Evolutionary conservation across 805 yeast genomes (phyloP).

Genomic region (Aciculoconidium aculeatum): DNA sequence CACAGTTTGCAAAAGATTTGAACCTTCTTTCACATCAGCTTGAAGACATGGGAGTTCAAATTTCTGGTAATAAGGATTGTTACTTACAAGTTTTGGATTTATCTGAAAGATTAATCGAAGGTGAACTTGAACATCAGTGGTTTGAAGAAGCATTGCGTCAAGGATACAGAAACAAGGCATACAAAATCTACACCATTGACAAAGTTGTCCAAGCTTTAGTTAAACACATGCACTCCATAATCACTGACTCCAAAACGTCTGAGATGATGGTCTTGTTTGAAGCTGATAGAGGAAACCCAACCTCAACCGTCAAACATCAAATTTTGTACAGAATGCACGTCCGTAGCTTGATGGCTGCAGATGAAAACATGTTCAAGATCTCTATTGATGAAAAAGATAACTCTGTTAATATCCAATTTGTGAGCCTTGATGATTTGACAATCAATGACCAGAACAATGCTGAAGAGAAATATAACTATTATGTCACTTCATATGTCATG

Average conservation of each 20-base stretch:
- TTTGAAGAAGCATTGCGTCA: constrained; percentile 94
- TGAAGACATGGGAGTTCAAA: constrained; percentile 72
- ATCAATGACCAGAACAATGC: constrained; percentile 60
- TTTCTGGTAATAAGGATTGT: constrained; percentile 56
- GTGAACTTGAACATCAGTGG: constrained; percentile 88
- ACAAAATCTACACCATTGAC: constrained; percentile 86
- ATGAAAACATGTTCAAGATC: constrained; percentile 90
- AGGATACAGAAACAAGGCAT: constrained; percentile 90
- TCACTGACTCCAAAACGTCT: constrained; percentile 73
- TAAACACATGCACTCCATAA: constrained; percentile 81
- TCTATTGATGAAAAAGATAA: constrained; percentile 52
- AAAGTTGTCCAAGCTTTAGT: constrained; percentile 70
- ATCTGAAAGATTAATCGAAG: constrained; percentile 74
- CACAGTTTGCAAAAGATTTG: constrained; percentile 81
- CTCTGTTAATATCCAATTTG: constrained; percentile 67
- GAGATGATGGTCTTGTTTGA: constrained; percentile 81
- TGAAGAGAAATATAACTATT: constrained; percentile 88
- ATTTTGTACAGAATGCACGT: constrained; percentile 86
- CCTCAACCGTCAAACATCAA: constrained; percentile 79
- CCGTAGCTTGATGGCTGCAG: constrained; percentile 67
- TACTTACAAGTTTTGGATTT: constrained; percentile 74
- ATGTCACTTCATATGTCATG: constrained; percentile 86
- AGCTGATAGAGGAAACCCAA: constrained; percentile 57
- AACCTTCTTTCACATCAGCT: constrained; percentile 76
- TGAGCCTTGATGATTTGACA: constrained; percentile 85